Evolutionary conservation across 768 basidiomycete species (phyloP).

Genomic region (Amanita polypyramis): DNA sequence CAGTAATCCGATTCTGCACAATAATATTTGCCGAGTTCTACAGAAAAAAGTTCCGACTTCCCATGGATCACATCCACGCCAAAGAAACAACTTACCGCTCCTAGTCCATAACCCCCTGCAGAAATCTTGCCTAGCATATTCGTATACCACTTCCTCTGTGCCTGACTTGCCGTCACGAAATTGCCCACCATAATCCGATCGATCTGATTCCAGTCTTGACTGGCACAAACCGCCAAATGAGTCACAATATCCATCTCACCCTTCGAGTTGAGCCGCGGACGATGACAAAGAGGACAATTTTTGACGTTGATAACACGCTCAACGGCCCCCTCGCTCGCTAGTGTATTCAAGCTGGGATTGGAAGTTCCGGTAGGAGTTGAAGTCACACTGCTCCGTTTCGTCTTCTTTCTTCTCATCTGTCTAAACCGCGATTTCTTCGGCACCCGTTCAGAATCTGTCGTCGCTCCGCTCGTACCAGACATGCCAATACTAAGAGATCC

Average conservation of each 20-base stretch:
- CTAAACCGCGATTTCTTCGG: conserved; percentile 15
- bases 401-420: conserved; percentile 13
- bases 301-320: conserved; percentile 94
- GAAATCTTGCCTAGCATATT: conserved; percentile 82
- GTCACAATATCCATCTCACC: conserved; percentile 94
- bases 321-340: conserved; percentile 27
- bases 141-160: conserved; percentile 96
- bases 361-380: conserved; percentile 1
- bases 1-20: conserved; percentile 88
- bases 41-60: not conserved
- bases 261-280: conserved; percentile 74
- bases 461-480: not conserved
- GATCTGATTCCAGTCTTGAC: conserved; percentile 84
- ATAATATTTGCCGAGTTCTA: conserved; percentile 98
- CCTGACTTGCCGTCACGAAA: conserved; percentile 89
- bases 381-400: not conserved
- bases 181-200: conserved; percentile 88
- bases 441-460: not conserved
- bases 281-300: conserved; percentile 89
- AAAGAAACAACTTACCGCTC: conserved; percentile 43
- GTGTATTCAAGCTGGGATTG: conserved; percentile 4
- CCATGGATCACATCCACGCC: not conserved
- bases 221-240: conserved; percentile 93
- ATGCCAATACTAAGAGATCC: not conserved
- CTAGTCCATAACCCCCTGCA: conserved; percentile 79